A percentile compares a stretch with the other conserved stretches of the same genome.
phyloP scores from a whole-genome alignment of 2,329 filamentous ascomycete genomes.

The Hypoxylon sp. region DNA sequence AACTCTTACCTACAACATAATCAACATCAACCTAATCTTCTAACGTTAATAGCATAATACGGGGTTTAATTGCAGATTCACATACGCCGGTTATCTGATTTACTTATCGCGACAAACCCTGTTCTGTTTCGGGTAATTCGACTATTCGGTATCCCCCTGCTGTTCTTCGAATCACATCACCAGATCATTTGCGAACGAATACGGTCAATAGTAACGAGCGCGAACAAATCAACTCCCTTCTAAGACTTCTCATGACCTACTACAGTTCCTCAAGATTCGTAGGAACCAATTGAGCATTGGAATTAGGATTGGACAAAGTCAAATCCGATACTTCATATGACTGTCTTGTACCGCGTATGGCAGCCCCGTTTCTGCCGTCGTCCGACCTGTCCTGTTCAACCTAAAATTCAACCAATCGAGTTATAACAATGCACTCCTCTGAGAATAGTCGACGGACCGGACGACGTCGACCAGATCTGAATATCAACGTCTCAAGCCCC shows the following conservation, averaged over 20 bases:
- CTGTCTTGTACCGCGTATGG: conserved; percentile 39
- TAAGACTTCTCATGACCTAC: conserved; percentile 10
- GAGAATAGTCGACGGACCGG: conserved; percentile 42
- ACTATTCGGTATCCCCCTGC: too few relatives aligned
- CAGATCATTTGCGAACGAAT: too few relatives aligned
- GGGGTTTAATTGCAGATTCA: too few relatives aligned
- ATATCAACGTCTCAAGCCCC: conserved; percentile 47
- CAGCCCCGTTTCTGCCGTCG: conserved; percentile 34
- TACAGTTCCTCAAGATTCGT: neutral
- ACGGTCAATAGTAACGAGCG: conserved; percentile 5
- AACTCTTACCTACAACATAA: too few relatives aligned
- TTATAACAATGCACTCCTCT: conserved; percentile 42
- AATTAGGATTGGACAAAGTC: neutral
- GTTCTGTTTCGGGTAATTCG: too few relatives aligned
- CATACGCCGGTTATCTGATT: too few relatives aligned
- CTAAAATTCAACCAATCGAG: conserved; percentile 25
- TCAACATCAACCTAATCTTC: too few relatives aligned
- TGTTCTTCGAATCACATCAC: too few relatives aligned
- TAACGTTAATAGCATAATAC: too few relatives aligned
- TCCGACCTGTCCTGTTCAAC: conserved; percentile 37
- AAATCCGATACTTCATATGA: conserved; percentile 13
- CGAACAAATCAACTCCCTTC: conserved; percentile 2
- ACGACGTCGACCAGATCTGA: conserved; percentile 50
- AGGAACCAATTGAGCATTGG: conserved; percentile 3
- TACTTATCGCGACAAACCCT: too few relatives aligned